phyloP scores from a whole-genome alignment of 2,329 filamentous ascomycete genomes.

The Colletotrichum graminicola region DNA sequence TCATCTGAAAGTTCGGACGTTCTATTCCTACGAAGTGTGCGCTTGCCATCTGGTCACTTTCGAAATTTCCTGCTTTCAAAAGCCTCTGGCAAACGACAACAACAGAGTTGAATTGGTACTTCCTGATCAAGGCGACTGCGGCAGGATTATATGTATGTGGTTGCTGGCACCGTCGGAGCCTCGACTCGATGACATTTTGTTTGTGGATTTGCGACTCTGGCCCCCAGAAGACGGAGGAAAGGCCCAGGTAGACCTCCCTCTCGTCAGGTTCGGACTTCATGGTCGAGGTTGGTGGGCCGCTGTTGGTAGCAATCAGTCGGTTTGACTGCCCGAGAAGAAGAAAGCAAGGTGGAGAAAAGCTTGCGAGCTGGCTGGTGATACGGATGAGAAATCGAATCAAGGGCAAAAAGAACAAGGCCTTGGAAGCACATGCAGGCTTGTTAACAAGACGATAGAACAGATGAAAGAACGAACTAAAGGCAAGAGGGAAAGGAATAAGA shows the following conservation, averaged over 20 bases:
- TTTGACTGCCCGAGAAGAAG: background rate
- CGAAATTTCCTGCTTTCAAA: background rate
- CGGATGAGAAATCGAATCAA: background rate
- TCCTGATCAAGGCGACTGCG: background rate
- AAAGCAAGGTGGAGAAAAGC: background rate
- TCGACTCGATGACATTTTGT: background rate
- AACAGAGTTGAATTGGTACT: background rate
- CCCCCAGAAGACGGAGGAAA: background rate
- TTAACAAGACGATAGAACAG: too few species aligned
- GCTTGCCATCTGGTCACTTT: background rate
- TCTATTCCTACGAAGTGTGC: background rate
- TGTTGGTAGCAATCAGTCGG: too few species aligned
- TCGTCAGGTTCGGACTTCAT: background rate
- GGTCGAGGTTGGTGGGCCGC: background rate
- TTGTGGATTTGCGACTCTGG: background rate
- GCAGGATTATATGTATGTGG: background rate
- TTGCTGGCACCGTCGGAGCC: background rate
- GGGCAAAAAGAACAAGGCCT: too few species aligned
- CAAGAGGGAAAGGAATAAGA: too few species aligned
- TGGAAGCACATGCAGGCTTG: too few species aligned
- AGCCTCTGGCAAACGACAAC: background rate
- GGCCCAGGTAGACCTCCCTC: background rate
- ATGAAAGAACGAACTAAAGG: too few species aligned
- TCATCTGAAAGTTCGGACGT: background rate
- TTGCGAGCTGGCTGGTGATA: background rate